These are phyloP conservation scores for Capsicum baccatum DNA, from an alignment of 257 asterid species.

Conservation along the genomic window DNA sequence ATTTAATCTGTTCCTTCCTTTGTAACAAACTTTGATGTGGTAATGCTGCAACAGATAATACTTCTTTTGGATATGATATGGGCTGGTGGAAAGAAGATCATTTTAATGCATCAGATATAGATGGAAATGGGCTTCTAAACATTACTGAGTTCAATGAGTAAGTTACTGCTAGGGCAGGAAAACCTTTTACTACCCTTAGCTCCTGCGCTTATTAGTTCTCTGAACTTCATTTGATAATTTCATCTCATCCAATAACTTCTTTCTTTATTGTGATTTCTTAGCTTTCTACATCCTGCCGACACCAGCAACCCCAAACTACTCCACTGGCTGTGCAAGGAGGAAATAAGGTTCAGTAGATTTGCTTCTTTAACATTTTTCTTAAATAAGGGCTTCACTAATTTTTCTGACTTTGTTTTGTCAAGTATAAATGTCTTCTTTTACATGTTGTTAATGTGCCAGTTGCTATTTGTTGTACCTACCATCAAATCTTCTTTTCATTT, in stretches of 20 bases:
- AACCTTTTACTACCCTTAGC: constrained; percentile 27
- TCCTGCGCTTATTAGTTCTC: constrained; percentile 27
- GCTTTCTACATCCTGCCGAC: constrained; percentile 97
- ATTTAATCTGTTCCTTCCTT: not conserved
- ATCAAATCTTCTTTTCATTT: constrained; percentile 16
- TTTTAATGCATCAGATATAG: constrained; percentile 90
- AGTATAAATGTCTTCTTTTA: not conserved
- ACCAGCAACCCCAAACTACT: constrained; percentile 73
- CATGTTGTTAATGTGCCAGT: constrained; percentile 8
- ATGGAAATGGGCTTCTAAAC: constrained; percentile 83
- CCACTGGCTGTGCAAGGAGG: constrained; percentile 91
- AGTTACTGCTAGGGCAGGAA: constrained; percentile 39
- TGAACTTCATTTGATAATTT: constrained; percentile 21
- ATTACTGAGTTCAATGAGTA: constrained; percentile 93
- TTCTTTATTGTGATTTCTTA: constrained; percentile 37
- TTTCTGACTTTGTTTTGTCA: not conserved
- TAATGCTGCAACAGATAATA: constrained; percentile 51
- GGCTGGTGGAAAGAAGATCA: constrained; percentile 99
- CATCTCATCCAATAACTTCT: constrained; percentile 20
- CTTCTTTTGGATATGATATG: constrained; percentile 72
- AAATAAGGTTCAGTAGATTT: constrained; percentile 64
- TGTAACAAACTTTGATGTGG: constrained; percentile 20
- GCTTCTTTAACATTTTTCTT: not conserved
- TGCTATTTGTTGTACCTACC: not conserved
- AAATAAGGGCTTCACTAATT: not conserved